A percentile compares a stretch with the other conserved stretches of the same genome.
Evolutionary conservation across 2,329 filamentous ascomycete genomes (phyloP).

Genomic region (Stagonosporopsis vannaccii): DNA sequence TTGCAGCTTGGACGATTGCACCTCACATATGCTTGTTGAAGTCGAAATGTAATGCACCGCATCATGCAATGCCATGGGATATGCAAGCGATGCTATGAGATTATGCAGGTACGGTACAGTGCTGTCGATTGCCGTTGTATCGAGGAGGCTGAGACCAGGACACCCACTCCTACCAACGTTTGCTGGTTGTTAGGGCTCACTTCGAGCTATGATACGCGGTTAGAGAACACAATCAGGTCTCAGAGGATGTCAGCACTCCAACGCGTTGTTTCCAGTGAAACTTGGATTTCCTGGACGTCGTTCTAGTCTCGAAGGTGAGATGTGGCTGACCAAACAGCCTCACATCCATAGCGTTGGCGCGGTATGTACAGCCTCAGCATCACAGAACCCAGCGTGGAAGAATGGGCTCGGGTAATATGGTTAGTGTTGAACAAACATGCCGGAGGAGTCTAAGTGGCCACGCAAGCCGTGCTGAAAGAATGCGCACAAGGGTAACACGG

Average conservation of each 20-base stretch:
- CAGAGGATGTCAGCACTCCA: background rate
- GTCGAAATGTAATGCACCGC: background rate
- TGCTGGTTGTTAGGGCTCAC: too few relatives aligned
- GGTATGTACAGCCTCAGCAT: background rate
- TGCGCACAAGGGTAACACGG: background rate
- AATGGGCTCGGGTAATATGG: background rate
- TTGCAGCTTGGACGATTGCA: background rate
- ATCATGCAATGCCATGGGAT: slow-evolving; percentile 1
- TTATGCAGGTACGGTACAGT: slow-evolving; percentile 8
- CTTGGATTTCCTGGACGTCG: background rate
- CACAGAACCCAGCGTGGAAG: background rate
- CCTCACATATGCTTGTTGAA: background rate
- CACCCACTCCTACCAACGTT: background rate
- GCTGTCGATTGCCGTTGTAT: background rate
- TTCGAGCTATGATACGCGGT: background rate
- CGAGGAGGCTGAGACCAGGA: background rate
- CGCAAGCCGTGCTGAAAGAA: background rate
- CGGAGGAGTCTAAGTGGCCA: background rate
- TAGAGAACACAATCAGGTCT: background rate
- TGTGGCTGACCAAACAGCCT: background rate
- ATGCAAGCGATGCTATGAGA: background rate
- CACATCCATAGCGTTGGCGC: background rate
- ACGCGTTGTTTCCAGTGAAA: background rate
- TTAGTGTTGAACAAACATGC: background rate
- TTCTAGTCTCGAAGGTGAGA: background rate